A percentile compares a stretch with the other conserved stretches of the same genome.
These are phyloP conservation scores for Trichoderma lentiforme DNA, from an alignment of 2,329 filamentous ascomycete genomes.

Conservation along the genomic window DNA sequence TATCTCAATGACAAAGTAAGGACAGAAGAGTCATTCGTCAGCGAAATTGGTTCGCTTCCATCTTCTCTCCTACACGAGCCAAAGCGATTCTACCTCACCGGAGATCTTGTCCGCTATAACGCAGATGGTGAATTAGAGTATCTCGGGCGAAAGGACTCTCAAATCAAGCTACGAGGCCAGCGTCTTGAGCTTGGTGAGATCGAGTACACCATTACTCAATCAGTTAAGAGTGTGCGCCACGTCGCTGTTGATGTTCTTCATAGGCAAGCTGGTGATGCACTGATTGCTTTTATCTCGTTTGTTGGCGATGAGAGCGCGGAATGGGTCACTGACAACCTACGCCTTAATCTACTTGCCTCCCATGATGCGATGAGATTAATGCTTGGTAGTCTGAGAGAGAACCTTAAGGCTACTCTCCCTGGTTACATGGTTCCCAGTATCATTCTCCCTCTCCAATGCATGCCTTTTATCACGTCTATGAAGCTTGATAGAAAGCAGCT, in stretches of 20 bases:
- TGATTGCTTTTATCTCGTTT: conserved; percentile 16
- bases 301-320: background rate
- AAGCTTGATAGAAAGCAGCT: conserved; percentile 20
- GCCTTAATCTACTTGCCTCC: background rate
- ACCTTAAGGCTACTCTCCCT: conserved; percentile 12
- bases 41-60: conserved; percentile 26
- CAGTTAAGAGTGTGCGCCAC: background rate
- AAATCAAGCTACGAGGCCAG: conserved; percentile 56
- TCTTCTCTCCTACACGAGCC: background rate
- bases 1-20: conserved; percentile 41
- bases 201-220: conserved; percentile 18
- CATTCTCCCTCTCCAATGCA: conserved; percentile 19
- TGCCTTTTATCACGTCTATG: conserved; percentile 22
- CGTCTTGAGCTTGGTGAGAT: conserved; percentile 43
- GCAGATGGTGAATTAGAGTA: conserved; percentile 38
- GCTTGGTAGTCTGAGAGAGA: background rate
- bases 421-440: conserved; percentile 23
- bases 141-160: conserved; percentile 51
- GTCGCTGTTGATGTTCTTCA: conserved; percentile 11
- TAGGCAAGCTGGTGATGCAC: background rate
- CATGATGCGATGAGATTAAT: background rate
- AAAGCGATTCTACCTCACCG: conserved; percentile 40
- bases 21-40: conserved; percentile 49
- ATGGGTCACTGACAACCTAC: background rate
- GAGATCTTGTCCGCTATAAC: conserved; percentile 42